A percentile compares a stretch with the other conserved stretches of the same genome.
Evolutionary conservation across 208 protist genomes (phyloP).

Genomic region (Lotmaria passim): DNA sequence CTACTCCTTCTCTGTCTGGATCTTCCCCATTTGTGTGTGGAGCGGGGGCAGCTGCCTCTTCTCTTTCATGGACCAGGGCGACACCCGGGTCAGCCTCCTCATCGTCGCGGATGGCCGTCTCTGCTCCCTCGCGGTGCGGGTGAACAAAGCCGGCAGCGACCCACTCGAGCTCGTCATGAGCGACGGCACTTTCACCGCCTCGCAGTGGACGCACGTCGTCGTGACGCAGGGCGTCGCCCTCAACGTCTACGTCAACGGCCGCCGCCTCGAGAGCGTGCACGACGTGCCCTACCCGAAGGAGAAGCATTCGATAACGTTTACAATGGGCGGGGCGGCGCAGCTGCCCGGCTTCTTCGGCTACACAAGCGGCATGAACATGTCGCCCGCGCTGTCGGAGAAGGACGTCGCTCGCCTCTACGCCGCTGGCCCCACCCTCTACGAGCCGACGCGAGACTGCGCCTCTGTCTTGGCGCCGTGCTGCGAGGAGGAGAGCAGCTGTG

Average conservation of each 20-base stretch:
- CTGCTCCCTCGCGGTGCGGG: conserved; percentile 65
- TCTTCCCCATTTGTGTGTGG: conserved; percentile 84
- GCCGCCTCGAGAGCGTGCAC: conserved; percentile 37
- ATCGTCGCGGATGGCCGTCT: conserved; percentile 74
- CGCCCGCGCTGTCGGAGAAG: conserved; percentile 63
- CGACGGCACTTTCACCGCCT: conserved; percentile 52
- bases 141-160: conserved; percentile 35
- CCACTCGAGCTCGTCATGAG: conserved; percentile 42
- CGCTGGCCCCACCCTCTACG: conserved; percentile 44
- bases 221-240: conserved; percentile 68
- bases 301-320: conserved; percentile 59
- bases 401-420: conserved; percentile 61
- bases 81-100: conserved; percentile 48
- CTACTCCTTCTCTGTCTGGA: conserved; percentile 83
- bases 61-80: conserved; percentile 64
- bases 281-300: conserved; percentile 68
- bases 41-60: conserved; percentile 71
- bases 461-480: conserved; percentile 37
- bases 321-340: conserved; percentile 58
- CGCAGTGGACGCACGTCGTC: conserved; percentile 82
- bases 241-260: conserved; percentile 78
- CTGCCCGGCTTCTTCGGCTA: conserved; percentile 76
- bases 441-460: conserved; percentile 31
- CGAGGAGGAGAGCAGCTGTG: conserved; percentile 32
- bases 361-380: conserved; percentile 72